Evolutionary conservation across 2,329 filamentous ascomycete genomes (phyloP), one percentile per base, ranked within the genome.

Genomic region (Hypoxylon sp.): DNA sequence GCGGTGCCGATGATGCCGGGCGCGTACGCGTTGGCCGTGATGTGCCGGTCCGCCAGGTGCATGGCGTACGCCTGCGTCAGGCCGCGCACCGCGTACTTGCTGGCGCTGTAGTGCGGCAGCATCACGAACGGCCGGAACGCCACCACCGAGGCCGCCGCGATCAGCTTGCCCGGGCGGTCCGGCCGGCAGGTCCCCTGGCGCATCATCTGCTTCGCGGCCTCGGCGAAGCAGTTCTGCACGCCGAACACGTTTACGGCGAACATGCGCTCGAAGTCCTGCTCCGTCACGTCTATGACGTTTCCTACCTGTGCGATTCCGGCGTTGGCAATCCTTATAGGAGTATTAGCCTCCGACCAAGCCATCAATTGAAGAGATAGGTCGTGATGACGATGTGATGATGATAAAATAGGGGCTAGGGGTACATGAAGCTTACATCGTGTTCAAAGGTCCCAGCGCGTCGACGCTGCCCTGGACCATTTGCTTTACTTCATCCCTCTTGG

Each of bases 41-140:
- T 91, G 61, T 86, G 81, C 72, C 91, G 83, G 48, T 78, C 76
- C 0, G 88, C 89, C 76, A 91, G 81, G 66, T 90, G 88, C 82
- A 89, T 87, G 0, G 89, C 89, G 67, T 89, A 89, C 0, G 83
- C 85, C 74, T 91, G 88, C 0, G 86, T 89, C 52, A 92, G 78
- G 0, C 89, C 89, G 3, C 89, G 81, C 1, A 92, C 88, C 0
- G 89, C 90, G 79, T 83, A 91, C 72, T 92, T 92, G 14, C 83
- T 83, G 2, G 88, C 85, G 18, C 81, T 85, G 78, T 92, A 92
- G 73, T 89, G 86, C 0, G 85, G 83, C 7, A 91, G 78, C 46
- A 88, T 73, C 0, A 83, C 77, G 48, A 89, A 86, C 0, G 87
- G 84, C 68, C 85, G 88, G 80, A 88, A 88, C 0, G 83, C 87